Evolutionary conservation across 1,284 basidiomycete species (phyloP).

Genomic region (Sutorius eximius): DNA sequence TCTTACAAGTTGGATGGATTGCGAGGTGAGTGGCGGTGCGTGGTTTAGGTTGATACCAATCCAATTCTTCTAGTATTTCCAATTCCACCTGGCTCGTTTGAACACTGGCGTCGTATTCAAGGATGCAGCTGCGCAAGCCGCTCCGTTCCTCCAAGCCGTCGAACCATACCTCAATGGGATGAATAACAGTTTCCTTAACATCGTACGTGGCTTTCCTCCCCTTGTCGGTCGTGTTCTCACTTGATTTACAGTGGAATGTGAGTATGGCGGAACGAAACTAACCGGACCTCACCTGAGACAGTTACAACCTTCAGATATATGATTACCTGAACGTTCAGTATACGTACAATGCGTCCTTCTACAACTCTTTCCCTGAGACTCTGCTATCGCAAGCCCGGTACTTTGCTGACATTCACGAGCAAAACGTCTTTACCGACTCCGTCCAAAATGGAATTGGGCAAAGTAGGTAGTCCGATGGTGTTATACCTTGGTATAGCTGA

Average conservation of each 20-base stretch:
- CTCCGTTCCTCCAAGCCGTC: slow-evolving; percentile 43
- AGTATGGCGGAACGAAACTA: slow-evolving; percentile 5
- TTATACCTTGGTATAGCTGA: neutral
- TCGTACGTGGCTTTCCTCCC: slow-evolving; percentile 28
- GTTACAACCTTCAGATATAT: slow-evolving; percentile 40
- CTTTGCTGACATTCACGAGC: slow-evolving; percentile 53
- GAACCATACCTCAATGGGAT: slow-evolving; percentile 41
- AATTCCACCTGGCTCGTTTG: slow-evolving; percentile 25
- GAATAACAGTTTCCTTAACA: slow-evolving; percentile 43
- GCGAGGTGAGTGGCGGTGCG: slow-evolving; percentile 19
- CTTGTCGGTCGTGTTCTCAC: slow-evolving; percentile 9
- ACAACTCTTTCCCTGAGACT: slow-evolving; percentile 32
- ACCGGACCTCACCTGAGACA: neutral
- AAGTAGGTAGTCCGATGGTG: slow-evolving; percentile 27
- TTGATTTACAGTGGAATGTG: slow-evolving; percentile 32
- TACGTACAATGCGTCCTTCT: slow-evolving; percentile 49
- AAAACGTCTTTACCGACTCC: slow-evolving; percentile 46
- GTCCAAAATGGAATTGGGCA: slow-evolving; percentile 44
- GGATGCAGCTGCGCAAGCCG: slow-evolving; percentile 33
- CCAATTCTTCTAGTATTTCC: slow-evolving; percentile 26
- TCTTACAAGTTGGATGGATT: slow-evolving; percentile 36
- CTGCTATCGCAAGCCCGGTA: slow-evolving; percentile 40
- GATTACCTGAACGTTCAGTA: slow-evolving; percentile 53
- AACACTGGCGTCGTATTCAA: slow-evolving; percentile 38
- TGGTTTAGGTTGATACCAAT: neutral